Base-by-base conservation (phyloP, 2,329 filamentous ascomycete genomes). In the Bipolaris bicolor region DNA sequence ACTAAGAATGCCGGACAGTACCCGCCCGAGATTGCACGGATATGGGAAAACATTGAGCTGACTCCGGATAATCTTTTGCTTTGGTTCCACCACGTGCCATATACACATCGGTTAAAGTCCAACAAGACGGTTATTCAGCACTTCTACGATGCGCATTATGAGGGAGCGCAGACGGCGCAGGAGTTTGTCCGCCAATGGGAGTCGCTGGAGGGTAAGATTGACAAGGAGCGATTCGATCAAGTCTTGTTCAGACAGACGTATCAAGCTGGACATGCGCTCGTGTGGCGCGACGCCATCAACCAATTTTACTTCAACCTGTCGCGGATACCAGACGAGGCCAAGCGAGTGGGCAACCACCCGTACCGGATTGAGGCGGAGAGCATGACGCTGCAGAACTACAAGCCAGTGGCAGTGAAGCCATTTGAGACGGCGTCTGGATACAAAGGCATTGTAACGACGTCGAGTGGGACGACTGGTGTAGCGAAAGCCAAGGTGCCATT, bases 1-100 rank as follows among this genome's bases (percentile, higher is more conserved):
- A 90, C 88, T 0, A 84, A 86, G 0, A 86, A 82, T 60, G 77
- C 88, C 0, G 87, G 86, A 0, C 87, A 90, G 65, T 91, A 91
- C 66, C 87, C 88, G 0, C 63, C 80, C 0, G 84, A 88, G 57
- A 72, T 91, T 0, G 84, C 85, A 0, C 70, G 77, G 2, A 72
- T 78, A 65, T 91, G 83, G 68, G 88, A 91, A 63, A 75, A 82
- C 41, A 77, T 86, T 16, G 81, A 83, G 13, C 87, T 84, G 0
- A 90, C 88, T 0, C 88, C 88, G 0, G 88, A 90, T 58, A 79
- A 90, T 20, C 77, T 91, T 1, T 73, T 91, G 2, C 78, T 91
- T 2, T 91, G 88, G 88, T 91, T 91, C 76, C 89, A 91, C 71
- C 89, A 91, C 67, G 86, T 91, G 0, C 82, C 83, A 3, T 91